phyloP scores from a whole-genome alignment of 2,329 filamentous ascomycete species.

The Bimuria novae-zelandiae region DNA sequence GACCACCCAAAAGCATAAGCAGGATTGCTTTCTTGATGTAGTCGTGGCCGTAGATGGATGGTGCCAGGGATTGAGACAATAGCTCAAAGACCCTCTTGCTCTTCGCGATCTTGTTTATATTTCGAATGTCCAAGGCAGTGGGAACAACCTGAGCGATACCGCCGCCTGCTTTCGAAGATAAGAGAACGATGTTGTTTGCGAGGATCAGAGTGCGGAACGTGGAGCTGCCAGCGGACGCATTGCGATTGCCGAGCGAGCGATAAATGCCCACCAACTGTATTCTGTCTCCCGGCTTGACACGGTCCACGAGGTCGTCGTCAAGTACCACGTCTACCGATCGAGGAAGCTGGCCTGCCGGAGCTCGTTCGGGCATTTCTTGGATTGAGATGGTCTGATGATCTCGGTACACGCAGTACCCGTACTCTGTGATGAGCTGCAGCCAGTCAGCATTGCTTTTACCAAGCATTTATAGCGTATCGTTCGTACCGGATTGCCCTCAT shows the following conservation, averaged over 20 bases:
- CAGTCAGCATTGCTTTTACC: not conserved
- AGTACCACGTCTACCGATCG: constrained; percentile 95
- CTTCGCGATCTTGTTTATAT: constrained; percentile 97
- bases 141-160: constrained; percentile 90
- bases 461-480: not conserved
- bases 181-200: constrained; percentile 90
- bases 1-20: constrained; percentile 90
- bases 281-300: constrained; percentile 91
- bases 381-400: constrained; percentile 98
- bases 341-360: constrained; percentile 91
- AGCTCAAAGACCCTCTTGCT: constrained; percentile 92
- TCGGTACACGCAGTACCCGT: constrained; percentile 92
- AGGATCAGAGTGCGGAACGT: constrained; percentile 93
- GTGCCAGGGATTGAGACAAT: constrained; percentile 89
- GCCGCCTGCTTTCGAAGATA: constrained; percentile 94
- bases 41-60: constrained; percentile 95
- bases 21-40: constrained; percentile 98
- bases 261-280: constrained; percentile 98
- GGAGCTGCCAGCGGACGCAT: constrained; percentile 85
- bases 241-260: constrained; percentile 90
- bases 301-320: constrained; percentile 94
- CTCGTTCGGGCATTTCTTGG: constrained; percentile 98
- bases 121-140: constrained; percentile 95
- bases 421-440: constrained; percentile 78
- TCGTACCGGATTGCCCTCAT: constrained; percentile 79